A percentile compares a stretch with the other conserved stretches of the same genome.
Conservation (phyloP, 1,139 yeast species). For the Yamadazyma songkhlaensis region DNA sequence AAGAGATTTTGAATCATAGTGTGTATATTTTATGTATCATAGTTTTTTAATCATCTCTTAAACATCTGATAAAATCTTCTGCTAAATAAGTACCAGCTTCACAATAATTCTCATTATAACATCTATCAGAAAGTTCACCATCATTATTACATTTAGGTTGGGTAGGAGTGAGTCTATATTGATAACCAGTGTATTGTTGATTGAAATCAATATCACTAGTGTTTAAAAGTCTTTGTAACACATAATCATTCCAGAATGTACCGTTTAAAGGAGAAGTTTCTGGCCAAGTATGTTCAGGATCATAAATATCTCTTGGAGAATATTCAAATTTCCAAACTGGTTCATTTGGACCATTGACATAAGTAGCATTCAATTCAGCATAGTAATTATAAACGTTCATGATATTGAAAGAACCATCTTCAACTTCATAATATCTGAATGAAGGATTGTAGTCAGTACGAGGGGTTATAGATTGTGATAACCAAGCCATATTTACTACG, state of each 20-base stretch:
- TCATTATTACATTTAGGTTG: conserved; percentile 42
- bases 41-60: neutral
- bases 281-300: conserved; percentile 48
- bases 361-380: conserved; percentile 51
- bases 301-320: conserved; percentile 51
- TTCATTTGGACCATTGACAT: conserved; percentile 43
- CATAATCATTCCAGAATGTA: conserved; percentile 52
- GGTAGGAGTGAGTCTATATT: conserved; percentile 52
- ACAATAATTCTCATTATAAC: conserved; percentile 44
- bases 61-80: conserved; percentile 11
- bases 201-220: conserved; percentile 23
- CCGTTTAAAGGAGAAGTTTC: conserved; percentile 53
- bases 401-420: conserved; percentile 56
- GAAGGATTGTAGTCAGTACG: conserved; percentile 57
- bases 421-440: conserved; percentile 72
- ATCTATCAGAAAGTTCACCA: conserved; percentile 26
- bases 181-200: conserved; percentile 44
- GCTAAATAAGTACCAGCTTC: conserved; percentile 18
- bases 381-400: conserved; percentile 59
- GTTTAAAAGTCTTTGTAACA: conserved; percentile 25
- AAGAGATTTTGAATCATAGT: neutral
- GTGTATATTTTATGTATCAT: neutral
- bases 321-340: conserved; percentile 56
- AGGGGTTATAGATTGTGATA: conserved; percentile 66
- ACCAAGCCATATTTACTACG: conserved; percentile 58